These are phyloP conservation scores for Dactylellina drechsleri DNA, from an alignment of 2,329 filamentous ascomycete species.

Conservation along the genomic window DNA sequence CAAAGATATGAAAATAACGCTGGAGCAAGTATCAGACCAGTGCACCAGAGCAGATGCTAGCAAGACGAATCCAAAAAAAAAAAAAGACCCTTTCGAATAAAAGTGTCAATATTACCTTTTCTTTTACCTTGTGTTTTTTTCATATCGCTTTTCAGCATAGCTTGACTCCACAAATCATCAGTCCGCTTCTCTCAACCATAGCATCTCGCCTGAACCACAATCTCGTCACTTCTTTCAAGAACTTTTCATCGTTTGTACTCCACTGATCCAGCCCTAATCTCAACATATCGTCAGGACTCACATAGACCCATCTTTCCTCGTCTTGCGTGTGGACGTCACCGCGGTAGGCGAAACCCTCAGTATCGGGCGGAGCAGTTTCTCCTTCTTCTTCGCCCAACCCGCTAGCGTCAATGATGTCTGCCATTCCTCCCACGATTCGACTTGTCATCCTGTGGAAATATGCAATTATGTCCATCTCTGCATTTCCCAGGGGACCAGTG, in stretches of 20 bases:
- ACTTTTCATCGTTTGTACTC: conserved; percentile 76
- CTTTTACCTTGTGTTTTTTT: too few relatives aligned
- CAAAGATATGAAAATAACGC: conserved; percentile 1
- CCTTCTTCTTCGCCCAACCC: conserved; percentile 61
- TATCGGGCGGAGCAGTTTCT: conserved; percentile 35
- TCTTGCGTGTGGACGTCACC: conserved; percentile 42
- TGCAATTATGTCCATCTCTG: conserved; percentile 78
- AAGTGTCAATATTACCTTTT: background rate
- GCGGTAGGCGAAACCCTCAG: conserved; percentile 44
- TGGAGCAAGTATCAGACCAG: conserved; percentile 8
- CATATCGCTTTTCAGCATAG: conserved; percentile 24
- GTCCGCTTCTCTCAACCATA: conserved; percentile 66
- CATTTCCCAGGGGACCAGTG: conserved; percentile 62
- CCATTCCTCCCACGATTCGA: conserved; percentile 71
- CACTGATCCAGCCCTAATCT: conserved; percentile 81
- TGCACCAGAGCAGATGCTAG: conserved; percentile 18
- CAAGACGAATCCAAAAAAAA: conserved; percentile 1
- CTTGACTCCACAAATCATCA: conserved; percentile 53
- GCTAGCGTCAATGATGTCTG: conserved; percentile 69
- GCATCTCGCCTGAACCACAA: conserved; percentile 74
- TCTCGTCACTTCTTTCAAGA: conserved; percentile 71
- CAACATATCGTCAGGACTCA: conserved; percentile 73
- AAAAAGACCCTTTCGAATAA: conserved; percentile 1
- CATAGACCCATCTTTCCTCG: conserved; percentile 63
- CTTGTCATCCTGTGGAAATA: conserved; percentile 83